Percentiles rank a stretch among this genome's conserved stretches.
These are phyloP conservation scores for Juglanconis oblonga DNA, from an alignment of 2,329 filamentous ascomycete genomes.

Conservation along the genomic window DNA sequence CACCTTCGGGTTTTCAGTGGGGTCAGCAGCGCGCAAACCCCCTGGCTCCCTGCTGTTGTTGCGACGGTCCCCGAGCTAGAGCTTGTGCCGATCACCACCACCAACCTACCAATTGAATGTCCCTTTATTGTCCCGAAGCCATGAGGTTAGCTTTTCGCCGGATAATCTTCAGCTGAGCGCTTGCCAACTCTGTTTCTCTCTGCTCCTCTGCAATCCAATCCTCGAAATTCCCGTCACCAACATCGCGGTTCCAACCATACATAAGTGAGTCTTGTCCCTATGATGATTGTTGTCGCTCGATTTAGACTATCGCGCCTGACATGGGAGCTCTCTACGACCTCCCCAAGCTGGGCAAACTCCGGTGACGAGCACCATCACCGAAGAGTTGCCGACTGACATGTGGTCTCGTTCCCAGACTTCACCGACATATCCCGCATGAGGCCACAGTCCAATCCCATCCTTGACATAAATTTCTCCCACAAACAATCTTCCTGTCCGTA, in stretches of 20 bases:
- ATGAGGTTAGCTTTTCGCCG: no score
- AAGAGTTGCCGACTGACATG: conserved; percentile 14
- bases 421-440: not conserved
- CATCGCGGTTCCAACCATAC: no score
- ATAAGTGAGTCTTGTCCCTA: no score
- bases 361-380: conserved; percentile 11
- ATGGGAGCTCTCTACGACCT: not conserved
- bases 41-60: not conserved
- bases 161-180: no score
- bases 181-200: no score
- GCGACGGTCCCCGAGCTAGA: not conserved
- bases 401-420: not conserved
- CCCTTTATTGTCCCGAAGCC: not conserved
- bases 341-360: conserved; percentile 10
- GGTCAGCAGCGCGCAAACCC: not conserved
- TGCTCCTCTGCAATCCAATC: no score
- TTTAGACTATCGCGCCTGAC: no score
- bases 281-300: no score
- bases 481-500: not conserved
- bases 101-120: not conserved
- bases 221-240: no score
- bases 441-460: no score
- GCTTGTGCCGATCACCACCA: not conserved
- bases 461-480: not conserved
- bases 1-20: no score